Evolutionary conservation across 768 basidiomycete genomes (phyloP).

Genomic region (Tricholoma hemisulphureum): DNA sequence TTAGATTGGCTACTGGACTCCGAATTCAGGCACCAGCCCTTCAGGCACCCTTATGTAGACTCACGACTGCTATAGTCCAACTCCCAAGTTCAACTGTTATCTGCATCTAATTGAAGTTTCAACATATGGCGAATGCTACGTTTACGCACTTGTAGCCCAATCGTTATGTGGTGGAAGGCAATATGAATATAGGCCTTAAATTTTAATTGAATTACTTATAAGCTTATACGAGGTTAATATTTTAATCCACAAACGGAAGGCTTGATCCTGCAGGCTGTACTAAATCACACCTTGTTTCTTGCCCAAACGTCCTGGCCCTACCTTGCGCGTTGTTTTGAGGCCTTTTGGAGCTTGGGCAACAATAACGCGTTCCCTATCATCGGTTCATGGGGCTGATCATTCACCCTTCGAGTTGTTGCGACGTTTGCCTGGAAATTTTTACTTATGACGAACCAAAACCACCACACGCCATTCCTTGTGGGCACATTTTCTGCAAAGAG

Average conservation of each 20-base stretch:
- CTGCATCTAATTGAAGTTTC: too few relatives aligned
- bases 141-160: too few relatives aligned
- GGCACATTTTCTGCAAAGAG: slow-evolving; percentile 73
- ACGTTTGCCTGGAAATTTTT: slow-evolving; percentile 71
- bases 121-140: too few relatives aligned
- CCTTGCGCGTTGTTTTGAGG: not conserved
- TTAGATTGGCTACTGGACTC: too few relatives aligned
- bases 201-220: too few relatives aligned
- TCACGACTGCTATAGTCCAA: too few relatives aligned
- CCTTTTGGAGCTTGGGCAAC: not conserved
- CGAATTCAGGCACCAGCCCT: too few relatives aligned
- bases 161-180: too few relatives aligned
- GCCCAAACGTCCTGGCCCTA: not conserved
- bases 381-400: slow-evolving; percentile 46
- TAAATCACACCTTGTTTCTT: not conserved
- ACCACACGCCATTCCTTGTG: slow-evolving; percentile 74
- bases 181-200: too few relatives aligned
- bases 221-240: too few relatives aligned
- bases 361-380: not conserved
- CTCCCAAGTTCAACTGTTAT: too few relatives aligned
- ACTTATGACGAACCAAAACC: slow-evolving; percentile 49
- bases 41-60: too few relatives aligned
- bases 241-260: not conserved
- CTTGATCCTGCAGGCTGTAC: not conserved
- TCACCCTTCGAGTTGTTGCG: slow-evolving; percentile 70